phyloP scores from a whole-genome alignment of 139 green algal genomes.

The Tetraselmis striata region DNA sequence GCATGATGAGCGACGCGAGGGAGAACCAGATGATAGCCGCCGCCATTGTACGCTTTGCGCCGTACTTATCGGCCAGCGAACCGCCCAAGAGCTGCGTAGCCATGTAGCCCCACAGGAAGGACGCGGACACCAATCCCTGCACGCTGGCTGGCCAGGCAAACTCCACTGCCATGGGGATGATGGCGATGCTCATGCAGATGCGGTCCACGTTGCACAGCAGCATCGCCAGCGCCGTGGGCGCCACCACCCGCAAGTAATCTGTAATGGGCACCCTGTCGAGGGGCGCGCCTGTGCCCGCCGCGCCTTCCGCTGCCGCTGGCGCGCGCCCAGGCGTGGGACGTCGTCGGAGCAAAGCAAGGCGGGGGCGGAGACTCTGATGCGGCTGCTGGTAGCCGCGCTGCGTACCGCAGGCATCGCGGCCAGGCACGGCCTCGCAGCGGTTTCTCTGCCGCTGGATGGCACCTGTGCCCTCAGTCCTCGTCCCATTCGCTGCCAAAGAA shows the following conservation, averaged over 20 bases:
- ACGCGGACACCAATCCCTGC: conserved; percentile 31
- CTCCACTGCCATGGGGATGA: conserved; percentile 80
- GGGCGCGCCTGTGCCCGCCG: background rate
- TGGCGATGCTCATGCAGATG: conserved; percentile 88
- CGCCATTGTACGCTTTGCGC: conserved; percentile 76
- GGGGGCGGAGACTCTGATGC: no score
- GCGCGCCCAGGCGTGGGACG: no score
- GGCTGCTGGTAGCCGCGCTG: no score
- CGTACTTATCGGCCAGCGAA: conserved; percentile 73
- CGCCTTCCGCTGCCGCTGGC: no score
- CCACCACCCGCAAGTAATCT: conserved; percentile 34
- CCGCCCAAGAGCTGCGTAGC: conserved; percentile 82
- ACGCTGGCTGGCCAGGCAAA: conserved; percentile 73
- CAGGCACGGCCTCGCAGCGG: no score
- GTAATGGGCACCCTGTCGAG: background rate
- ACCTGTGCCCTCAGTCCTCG: no score
- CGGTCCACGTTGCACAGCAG: conserved; percentile 97
- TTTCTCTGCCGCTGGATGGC: no score
- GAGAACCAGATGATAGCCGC: conserved; percentile 78
- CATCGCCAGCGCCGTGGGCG: conserved; percentile 60
- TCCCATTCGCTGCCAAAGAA: no score
- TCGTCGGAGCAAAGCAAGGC: no score
- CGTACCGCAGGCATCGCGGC: no score
- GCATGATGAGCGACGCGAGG: conserved; percentile 65
- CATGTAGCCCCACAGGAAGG: conserved; percentile 93